Conservation (phyloP, 495 filamentous ascomycete genomes). For the Penicillium tannophilum region DNA sequence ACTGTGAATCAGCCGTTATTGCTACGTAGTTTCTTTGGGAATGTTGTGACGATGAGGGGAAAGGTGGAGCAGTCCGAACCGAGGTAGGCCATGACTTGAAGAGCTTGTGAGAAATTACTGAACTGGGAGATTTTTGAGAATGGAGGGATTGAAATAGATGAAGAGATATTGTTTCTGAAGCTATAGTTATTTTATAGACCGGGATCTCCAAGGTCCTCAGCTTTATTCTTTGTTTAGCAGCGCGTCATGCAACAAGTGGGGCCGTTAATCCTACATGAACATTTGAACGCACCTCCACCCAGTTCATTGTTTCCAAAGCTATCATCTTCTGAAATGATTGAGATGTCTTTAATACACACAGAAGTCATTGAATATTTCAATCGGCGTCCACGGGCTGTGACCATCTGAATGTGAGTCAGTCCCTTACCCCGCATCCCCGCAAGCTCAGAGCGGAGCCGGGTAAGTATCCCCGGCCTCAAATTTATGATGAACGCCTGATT, state of each 20-base stretch:
- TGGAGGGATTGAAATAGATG: not conserved
- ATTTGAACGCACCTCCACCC: not conserved
- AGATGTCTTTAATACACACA: no score
- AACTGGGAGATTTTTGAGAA: not conserved
- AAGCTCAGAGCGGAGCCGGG: not conserved
- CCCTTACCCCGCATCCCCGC: not conserved
- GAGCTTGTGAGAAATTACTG: not conserved
- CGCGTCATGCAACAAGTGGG: not conserved
- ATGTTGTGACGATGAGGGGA: not conserved
- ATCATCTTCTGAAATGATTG: no score
- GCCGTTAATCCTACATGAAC: not conserved
- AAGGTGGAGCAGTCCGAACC: conserved; percentile 1
- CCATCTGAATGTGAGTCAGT: not conserved
- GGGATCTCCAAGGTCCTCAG: conserved; percentile 15
- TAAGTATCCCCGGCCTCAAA: not conserved
- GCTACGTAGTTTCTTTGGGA: not conserved
- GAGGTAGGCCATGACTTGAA: not conserved
- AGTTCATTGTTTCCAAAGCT: no score
- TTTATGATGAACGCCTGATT: no score
- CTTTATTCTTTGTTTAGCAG: not conserved
- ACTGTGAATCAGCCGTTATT: not conserved
- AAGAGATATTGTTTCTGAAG: not conserved
- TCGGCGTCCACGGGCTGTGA: no score
- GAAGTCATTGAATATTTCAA: no score
- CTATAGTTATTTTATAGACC: not conserved